Base-by-base conservation (phyloP, 2,329 filamentous ascomycete species). In the Pleurostoma richardsiae region DNA sequence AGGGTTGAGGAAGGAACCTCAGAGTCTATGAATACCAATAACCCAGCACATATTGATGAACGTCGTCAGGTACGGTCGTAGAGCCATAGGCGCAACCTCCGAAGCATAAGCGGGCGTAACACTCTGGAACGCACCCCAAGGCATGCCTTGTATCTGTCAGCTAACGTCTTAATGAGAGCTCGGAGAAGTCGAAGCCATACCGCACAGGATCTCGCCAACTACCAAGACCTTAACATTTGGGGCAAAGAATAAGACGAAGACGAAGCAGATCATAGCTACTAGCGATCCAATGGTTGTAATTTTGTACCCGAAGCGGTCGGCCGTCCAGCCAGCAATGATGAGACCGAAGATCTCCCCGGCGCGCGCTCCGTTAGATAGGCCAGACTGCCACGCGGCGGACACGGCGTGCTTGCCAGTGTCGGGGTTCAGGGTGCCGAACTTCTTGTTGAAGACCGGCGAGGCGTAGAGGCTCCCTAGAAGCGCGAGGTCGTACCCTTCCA, bases 31-130 rank as follows among this genome's bases (percentile, higher is more conserved):
- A 45, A 69, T 65, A 5, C 68, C 77, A 42, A 79, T 73, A 3
- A 77, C 73, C 72, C 76, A 80, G 52, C 76, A 80, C 59, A 80
- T 68, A 51, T 80, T 81, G 55, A 76, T 74, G 45, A 74, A 79
- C 0, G 72, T 75, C 0, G 76, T 79, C 3, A 81, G 65, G 40
- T 77, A 77, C 0, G 72, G 70, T 4, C 77, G 65, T 3, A 80
- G 67, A 2, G 70, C 70, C 41, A 68, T 59, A n/a, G 71, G 71
- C 4, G 70, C 66, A 8, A 76, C 67, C 50, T 80, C 77, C 5
- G 77, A 75, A 0, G 76, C 76, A 52, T 80, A 80, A 0, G 75
- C 70, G 0, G 74, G 71, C 1, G 71, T 72, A 1, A 79, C 65
- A 2, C 72, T 76, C 51, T 77, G 73, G 56, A 80, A 76, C 6